These are phyloP conservation scores for Aspergillus hancockii DNA, from an alignment of 495 filamentous ascomycete genomes.

Conservation along the genomic window DNA sequence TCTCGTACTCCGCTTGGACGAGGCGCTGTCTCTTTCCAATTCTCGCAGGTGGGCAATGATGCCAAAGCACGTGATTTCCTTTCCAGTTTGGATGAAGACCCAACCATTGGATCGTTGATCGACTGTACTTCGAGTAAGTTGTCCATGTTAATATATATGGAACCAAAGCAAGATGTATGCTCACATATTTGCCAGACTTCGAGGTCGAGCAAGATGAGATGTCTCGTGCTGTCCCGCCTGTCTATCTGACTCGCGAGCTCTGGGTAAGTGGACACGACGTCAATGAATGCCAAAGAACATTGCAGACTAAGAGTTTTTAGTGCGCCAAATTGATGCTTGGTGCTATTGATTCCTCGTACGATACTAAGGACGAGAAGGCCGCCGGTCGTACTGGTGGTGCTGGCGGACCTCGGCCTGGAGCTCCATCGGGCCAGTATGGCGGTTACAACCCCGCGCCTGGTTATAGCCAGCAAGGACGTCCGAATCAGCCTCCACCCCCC, in stretches of 20 bases:
- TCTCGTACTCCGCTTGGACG: constrained; percentile 47
- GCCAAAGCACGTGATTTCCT: constrained; percentile 65
- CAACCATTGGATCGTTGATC: constrained; percentile 59
- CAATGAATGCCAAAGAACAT: not conserved
- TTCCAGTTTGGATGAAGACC: constrained; percentile 61
- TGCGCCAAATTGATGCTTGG: constrained; percentile 71
- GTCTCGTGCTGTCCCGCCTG: constrained; percentile 53
- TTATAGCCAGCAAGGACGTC: constrained; percentile 20
- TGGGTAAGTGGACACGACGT: constrained; percentile 48
- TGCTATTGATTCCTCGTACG: constrained; percentile 65
- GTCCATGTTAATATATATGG: not conserved
- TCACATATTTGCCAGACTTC: constrained; percentile 50
- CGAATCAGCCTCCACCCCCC: not conserved
- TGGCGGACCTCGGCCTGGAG: constrained; percentile 18
- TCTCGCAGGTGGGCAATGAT: constrained; percentile 75
- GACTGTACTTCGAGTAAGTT: constrained; percentile 74
- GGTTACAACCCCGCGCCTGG: constrained; percentile 31
- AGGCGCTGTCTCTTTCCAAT: constrained; percentile 65
- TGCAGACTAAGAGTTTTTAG: constrained; percentile 27
- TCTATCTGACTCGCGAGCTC: constrained; percentile 63
- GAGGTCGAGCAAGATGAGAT: constrained; percentile 68
- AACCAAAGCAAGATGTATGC: too few relatives aligned
- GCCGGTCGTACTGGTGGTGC: constrained; percentile 17
- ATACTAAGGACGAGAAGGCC: constrained; percentile 63
- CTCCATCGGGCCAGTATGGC: constrained; percentile 35